Evolutionary conservation across 2,329 filamentous ascomycete genomes (phyloP).

Genomic region (Colletotrichum sp.): DNA sequence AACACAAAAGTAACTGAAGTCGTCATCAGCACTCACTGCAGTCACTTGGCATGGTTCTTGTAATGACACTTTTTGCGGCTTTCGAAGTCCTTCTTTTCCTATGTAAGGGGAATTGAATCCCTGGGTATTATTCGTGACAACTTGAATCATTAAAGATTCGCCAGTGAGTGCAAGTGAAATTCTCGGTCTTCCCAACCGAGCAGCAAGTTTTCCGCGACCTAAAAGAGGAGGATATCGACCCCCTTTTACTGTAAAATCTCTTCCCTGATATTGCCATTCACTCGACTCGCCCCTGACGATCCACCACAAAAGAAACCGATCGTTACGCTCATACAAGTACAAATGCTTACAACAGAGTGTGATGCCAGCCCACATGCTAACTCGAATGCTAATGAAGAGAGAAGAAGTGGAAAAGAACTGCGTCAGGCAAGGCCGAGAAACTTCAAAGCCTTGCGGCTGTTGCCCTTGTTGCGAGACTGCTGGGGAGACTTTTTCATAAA

Average conservation of each 20-base stretch:
- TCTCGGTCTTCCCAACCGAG: neutral
- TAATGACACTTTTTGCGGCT: neutral
- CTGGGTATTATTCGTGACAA: conserved; percentile 5
- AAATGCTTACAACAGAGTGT: neutral
- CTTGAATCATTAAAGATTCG: neutral
- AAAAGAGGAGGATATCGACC: neutral
- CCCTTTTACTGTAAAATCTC: neutral
- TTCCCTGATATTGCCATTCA: neutral
- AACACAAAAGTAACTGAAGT: neutral
- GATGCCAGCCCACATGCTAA: neutral
- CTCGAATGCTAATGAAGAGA: neutral
- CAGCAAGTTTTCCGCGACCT: neutral
- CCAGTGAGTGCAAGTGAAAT: neutral
- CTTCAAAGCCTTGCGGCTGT: conserved; percentile 58
- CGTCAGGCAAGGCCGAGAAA: conserved; percentile 53
- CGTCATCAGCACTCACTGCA: neutral
- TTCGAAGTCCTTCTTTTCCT: neutral
- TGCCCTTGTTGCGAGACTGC: conserved; percentile 42
- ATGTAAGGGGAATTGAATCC: neutral
- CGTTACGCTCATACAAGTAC: neutral
- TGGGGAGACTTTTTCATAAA: conserved; percentile 38
- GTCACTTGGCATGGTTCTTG: neutral
- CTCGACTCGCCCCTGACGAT: neutral
- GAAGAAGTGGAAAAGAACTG: neutral
- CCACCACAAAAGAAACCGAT: neutral